Evolutionary conservation across 2,329 filamentous ascomycete genomes (phyloP).

Genomic region (Reticulascus tulasneorum): DNA sequence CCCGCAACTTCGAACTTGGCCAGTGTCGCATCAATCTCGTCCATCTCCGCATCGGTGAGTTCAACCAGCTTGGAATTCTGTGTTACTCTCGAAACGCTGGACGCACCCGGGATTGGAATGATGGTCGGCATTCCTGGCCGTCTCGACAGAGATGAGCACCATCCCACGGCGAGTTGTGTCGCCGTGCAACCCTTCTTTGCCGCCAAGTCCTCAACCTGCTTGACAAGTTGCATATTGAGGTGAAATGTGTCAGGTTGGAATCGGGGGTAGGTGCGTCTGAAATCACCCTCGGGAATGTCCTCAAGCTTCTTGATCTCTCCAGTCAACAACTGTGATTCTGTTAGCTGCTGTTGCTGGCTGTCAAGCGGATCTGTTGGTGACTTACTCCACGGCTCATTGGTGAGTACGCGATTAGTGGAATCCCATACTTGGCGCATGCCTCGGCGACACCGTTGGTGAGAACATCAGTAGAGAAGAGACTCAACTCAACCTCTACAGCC

Average conservation of each 20-base stretch:
- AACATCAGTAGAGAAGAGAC: conserved; percentile 44
- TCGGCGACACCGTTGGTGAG: conserved; percentile 48
- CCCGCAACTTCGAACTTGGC: conserved; percentile 44
- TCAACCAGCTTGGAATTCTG: conserved; percentile 55
- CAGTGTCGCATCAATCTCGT: conserved; percentile 46
- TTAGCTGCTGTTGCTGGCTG: no score
- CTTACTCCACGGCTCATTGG: conserved; percentile 62
- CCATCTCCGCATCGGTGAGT: conserved; percentile 46
- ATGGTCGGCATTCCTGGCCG: conserved; percentile 52
- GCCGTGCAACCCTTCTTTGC: conserved; percentile 55
- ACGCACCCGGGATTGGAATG: conserved; percentile 65
- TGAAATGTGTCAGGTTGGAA: conserved; percentile 61
- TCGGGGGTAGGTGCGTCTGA: conserved; percentile 44
- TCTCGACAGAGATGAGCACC: conserved; percentile 49
- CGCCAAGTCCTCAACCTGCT: conserved; percentile 54
- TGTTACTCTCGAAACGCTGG: conserved; percentile 48
- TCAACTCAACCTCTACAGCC: conserved; percentile 52
- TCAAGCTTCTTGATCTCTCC: conserved; percentile 47
- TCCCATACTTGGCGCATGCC: conserved; percentile 58
- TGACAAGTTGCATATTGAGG: conserved; percentile 59
- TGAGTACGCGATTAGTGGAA: conserved; percentile 69
- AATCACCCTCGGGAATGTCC: conserved; percentile 53
- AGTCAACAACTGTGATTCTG: no score
- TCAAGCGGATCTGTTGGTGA: no score
- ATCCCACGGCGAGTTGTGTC: conserved; percentile 63